A percentile compares a stretch with the other conserved stretches of the same genome.
Conservation (phyloP, 139 green algal genomes). For the Axilococcus clingmanii region DNA sequence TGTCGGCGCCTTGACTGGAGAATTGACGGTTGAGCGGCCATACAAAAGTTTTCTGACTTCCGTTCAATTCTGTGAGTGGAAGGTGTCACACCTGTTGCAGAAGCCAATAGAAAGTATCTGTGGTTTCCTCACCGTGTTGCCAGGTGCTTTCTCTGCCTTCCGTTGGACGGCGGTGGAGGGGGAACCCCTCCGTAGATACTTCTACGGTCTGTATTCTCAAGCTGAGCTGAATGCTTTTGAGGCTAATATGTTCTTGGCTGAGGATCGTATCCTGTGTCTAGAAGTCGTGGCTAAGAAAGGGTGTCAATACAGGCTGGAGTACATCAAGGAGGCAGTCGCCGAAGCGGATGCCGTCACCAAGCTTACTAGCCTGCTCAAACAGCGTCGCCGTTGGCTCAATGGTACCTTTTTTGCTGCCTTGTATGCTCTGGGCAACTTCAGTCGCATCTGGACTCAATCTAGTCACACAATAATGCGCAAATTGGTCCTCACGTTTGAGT, state of each 20-base stretch:
- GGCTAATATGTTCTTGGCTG: constrained; percentile 37
- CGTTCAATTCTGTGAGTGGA: constrained; percentile 37
- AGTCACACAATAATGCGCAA: constrained; percentile 19
- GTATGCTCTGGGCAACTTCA: constrained; percentile 29
- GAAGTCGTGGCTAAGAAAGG: constrained; percentile 33
- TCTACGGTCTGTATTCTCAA: constrained; percentile 38
- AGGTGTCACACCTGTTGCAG: constrained; percentile 27
- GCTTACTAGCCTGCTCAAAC: constrained; percentile 27
- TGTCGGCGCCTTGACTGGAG: constrained; percentile 24
- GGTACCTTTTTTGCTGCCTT: constrained; percentile 35
- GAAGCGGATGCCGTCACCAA: constrained; percentile 29
- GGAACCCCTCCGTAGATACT: constrained; percentile 32
- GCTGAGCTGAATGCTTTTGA: constrained; percentile 31
- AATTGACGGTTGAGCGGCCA: constrained; percentile 26
- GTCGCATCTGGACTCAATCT: constrained; percentile 28
- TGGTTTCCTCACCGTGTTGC: constrained; percentile 30
- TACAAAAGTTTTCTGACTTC: constrained; percentile 29
- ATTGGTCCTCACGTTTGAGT: constrained; percentile 5
- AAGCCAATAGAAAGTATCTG: constrained; percentile 37
- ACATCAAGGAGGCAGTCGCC: constrained; percentile 33
- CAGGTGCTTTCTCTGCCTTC: constrained; percentile 33
- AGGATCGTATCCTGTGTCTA: constrained; percentile 34
- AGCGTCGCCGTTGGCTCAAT: constrained; percentile 32
- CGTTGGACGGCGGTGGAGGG: constrained; percentile 27
- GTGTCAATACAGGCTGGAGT: constrained; percentile 27